Evolutionary conservation across 2,329 filamentous ascomycete genomes (phyloP).

Genomic region (Aureobasidium lini): DNA sequence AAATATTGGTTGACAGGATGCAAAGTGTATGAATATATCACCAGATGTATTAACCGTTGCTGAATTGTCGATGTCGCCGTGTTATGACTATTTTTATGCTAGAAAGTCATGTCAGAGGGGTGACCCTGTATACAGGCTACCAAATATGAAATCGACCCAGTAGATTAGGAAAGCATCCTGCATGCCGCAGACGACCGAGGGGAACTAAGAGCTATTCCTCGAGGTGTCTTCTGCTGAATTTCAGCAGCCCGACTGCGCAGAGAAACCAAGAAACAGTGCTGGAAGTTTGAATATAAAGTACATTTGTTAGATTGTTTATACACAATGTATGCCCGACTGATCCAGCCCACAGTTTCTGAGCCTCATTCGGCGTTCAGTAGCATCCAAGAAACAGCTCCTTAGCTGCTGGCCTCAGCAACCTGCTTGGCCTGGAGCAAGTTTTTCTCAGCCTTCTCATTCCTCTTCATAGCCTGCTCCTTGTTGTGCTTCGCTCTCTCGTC

Average conservation of each 20-base stretch:
- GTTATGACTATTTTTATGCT: neutral
- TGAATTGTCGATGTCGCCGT: neutral
- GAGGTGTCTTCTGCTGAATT: no score
- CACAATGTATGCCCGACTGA: neutral
- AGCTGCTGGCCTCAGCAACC: constrained; percentile 18
- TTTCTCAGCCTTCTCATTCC: constrained; percentile 22
- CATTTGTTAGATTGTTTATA: neutral
- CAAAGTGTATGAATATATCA: neutral
- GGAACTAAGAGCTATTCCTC: no score
- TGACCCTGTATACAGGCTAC: neutral
- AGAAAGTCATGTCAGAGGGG: neutral
- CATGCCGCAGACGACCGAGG: no score
- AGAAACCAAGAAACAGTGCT: no score
- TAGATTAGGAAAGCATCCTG: no score
- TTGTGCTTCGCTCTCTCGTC: constrained; percentile 23
- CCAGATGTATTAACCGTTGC: neutral
- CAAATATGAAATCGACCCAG: neutral
- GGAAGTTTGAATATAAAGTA: neutral
- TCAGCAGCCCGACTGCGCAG: no score
- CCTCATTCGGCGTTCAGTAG: neutral
- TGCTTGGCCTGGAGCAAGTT: constrained; percentile 23
- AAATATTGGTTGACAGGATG: no score
- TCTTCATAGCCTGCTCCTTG: constrained; percentile 22
- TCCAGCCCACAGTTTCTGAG: no score
- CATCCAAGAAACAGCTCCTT: neutral